Base-by-base conservation (phyloP, 768 basidiomycete species). In the Boletales sp. region DNA sequence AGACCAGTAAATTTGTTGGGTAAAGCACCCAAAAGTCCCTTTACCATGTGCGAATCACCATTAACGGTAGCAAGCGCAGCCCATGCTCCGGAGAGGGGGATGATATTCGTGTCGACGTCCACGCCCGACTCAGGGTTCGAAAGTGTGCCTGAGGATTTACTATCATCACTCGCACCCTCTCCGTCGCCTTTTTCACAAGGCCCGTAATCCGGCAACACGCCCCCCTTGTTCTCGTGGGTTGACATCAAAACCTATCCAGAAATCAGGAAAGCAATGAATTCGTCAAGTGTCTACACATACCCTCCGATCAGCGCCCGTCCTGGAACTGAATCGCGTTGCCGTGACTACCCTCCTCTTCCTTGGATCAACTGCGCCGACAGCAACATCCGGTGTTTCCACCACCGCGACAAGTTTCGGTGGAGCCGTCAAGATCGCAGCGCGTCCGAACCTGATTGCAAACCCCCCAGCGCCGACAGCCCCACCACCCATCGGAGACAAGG, bases 281-380 rank as follows among this genome's bases (percentile, higher is more conserved):
- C 30, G 15, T 15, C 10, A n/a, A 8, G 41, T 28, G 46, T 12
- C 14, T 14, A 57, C 32, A 71, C 86, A 50, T 50, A 92, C 91
- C 73, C 87, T 77, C 43, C 91, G 74, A 71, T 90, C 84, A 21
- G 92, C 90, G 3, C 91, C 93, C 7, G 78, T 72, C 49, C 93
- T 74, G 19, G 87, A 84, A 63, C 90, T 92, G 63, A 94, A 94
- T 53, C 92, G 73, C 15, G 91, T 95, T 8, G 89, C 87, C 47
- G 90, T 92, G 13, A 91, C 86, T 1, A 94, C 88, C 42, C 92
- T 73, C 57, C 87, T 75, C 75, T 93, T 90, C 65, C 77, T 74
- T 15, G 89, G 82, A 66, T 94, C 92, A 9, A 93, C 87, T 19
- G 91, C 88, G 9, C 92, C 92, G 34, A 91, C 82, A n/a, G 84